Conservation (phyloP, 768 basidiomycete genomes). For the Tricholoma flavovirens region DNA sequence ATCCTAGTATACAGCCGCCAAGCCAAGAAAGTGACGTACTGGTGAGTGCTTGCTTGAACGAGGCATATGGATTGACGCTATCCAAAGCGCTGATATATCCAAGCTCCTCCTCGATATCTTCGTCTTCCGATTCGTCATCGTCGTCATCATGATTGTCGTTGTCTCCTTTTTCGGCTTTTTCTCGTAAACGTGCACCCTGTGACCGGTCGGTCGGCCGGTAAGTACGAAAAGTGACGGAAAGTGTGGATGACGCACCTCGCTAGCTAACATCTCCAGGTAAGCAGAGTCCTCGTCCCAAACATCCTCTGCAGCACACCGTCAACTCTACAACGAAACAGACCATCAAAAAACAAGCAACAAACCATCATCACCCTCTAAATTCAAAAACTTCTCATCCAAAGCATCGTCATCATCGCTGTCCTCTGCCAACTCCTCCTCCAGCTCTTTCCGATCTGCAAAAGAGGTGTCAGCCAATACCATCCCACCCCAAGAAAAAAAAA, state of each 20-base stretch:
- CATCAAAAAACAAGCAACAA: constrained; percentile 10
- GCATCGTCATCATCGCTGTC: constrained; percentile 41
- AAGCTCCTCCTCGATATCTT: constrained; percentile 73
- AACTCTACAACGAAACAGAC: constrained; percentile 2
- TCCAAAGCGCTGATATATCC: constrained; percentile 84
- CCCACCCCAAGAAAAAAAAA: not conserved
- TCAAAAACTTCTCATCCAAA: constrained; percentile 50
- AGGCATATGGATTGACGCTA: constrained; percentile 65
- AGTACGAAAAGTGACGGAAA: not conserved
- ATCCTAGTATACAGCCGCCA: not conserved
- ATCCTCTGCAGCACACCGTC: constrained; percentile 48
- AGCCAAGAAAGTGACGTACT: constrained; percentile 37
- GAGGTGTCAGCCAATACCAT: not conserved
- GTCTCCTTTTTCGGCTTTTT: constrained; percentile 38
- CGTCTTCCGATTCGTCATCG: constrained; percentile 46
- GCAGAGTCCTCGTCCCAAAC: constrained; percentile 90
- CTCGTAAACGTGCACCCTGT: constrained; percentile 70
- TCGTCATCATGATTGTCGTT: constrained; percentile 50
- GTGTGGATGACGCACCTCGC: constrained; percentile 54
- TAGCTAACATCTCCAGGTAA: constrained; percentile 81
- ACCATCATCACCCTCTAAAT: constrained; percentile 68
- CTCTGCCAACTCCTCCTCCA: constrained; percentile 44
- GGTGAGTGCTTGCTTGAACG: constrained; percentile 75
- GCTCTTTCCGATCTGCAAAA: constrained; percentile 50
- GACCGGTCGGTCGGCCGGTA: not conserved